Evolutionary conservation across 1,284 basidiomycete genomes (phyloP).

Genomic region (Earliella scabrosa): DNA sequence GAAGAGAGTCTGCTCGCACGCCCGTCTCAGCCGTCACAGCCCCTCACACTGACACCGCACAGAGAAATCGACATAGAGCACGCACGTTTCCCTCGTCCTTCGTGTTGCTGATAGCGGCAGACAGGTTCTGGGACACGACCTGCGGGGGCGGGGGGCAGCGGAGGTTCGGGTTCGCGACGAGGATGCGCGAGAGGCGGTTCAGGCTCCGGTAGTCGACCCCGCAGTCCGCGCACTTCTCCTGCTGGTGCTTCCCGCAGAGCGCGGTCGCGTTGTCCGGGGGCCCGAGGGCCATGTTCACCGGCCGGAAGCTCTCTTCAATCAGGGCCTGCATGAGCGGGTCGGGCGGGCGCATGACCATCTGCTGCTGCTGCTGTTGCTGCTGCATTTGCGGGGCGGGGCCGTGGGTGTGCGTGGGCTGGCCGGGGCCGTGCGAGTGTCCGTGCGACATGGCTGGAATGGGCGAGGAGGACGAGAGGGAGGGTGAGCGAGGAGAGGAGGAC

Average conservation of each 20-base stretch:
- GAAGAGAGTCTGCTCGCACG: slow-evolving; percentile 63
- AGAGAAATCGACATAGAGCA: slow-evolving; percentile 10
- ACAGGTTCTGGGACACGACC: slow-evolving; percentile 75
- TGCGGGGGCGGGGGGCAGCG: slow-evolving; percentile 84
- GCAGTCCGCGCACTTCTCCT: slow-evolving; percentile 75
- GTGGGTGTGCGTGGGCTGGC: slow-evolving; percentile 41
- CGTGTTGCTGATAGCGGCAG: slow-evolving; percentile 70
- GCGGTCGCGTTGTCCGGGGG: slow-evolving; percentile 53
- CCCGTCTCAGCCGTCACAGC: background rate
- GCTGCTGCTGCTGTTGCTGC: slow-evolving; percentile 34
- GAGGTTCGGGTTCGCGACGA: slow-evolving; percentile 71
- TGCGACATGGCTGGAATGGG: slow-evolving; percentile 30
- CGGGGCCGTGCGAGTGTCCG: slow-evolving; percentile 40
- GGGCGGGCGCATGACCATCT: slow-evolving; percentile 49
- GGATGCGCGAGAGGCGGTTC: slow-evolving; percentile 75
- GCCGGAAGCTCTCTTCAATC: slow-evolving; percentile 74
- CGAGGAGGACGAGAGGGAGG: background rate
- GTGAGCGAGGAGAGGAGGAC: background rate
- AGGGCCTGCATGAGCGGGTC: slow-evolving; percentile 75
- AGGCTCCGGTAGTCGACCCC: slow-evolving; percentile 70
- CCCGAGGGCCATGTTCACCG: slow-evolving; percentile 59
- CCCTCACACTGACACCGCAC: slow-evolving; percentile 3
- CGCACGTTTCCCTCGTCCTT: slow-evolving; percentile 92
- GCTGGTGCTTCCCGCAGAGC: slow-evolving; percentile 65
- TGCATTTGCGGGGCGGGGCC: slow-evolving; percentile 24